Conservation (phyloP, 2,329 filamentous ascomycete genomes). For the Aspergillus ochraceus region DNA sequence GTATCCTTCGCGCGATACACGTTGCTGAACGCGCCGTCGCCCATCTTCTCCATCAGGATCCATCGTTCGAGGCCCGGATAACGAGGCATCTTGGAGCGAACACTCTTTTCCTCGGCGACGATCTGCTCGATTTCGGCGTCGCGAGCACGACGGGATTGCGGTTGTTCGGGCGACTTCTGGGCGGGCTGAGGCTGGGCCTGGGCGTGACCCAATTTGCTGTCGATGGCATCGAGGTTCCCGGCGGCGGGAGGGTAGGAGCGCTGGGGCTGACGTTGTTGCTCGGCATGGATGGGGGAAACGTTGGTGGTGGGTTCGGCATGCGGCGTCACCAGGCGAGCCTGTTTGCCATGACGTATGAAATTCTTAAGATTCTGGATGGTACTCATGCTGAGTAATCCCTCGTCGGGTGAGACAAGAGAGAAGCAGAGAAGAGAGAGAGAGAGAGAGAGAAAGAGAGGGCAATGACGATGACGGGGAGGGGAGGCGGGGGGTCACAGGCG, state of each 20-base stretch:
- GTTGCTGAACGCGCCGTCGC: conserved; percentile 97
- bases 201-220: conserved; percentile 63
- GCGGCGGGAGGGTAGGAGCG: conserved; percentile 50
- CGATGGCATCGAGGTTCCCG: conserved; percentile 62
- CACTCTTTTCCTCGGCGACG: conserved; percentile 87
- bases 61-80: conserved; percentile 86
- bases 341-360: conserved; percentile 97
- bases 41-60: conserved; percentile 93
- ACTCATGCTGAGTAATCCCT: conserved; percentile 51
- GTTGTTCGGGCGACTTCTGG: conserved; percentile 49
- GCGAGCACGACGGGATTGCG: conserved; percentile 53
- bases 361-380: conserved; percentile 96
- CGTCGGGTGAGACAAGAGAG: conserved; percentile 1
- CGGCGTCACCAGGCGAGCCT: conserved; percentile 70
- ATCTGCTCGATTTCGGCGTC: conserved; percentile 76
- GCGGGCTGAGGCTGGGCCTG: conserved; percentile 60
- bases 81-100: conserved; percentile 77
- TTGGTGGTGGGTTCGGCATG: conserved; percentile 64
- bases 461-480: not conserved
- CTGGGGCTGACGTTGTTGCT: conserved; percentile 58
- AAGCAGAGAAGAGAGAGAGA: not conserved
- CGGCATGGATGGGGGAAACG: conserved; percentile 64
- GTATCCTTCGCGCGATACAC: conserved; percentile 86
- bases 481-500: not conserved
- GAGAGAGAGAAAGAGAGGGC: conserved; percentile 7